A percentile compares a stretch with the other conserved stretches of the same genome.
Evolutionary conservation across 768 basidiomycete species (phyloP).

Genomic region (Harrya chromipes): DNA sequence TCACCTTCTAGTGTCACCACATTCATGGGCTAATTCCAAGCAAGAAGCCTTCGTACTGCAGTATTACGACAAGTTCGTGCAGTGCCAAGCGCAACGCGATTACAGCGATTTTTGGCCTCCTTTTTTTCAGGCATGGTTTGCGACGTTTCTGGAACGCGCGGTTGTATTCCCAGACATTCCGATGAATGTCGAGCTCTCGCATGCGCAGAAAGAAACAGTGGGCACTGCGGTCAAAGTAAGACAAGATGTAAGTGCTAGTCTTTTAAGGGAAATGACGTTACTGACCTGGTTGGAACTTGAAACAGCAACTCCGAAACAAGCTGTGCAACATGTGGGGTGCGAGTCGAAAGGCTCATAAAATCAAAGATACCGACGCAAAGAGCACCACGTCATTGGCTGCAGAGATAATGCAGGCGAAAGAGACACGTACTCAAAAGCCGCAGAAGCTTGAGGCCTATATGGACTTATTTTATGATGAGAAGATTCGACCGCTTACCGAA

Average conservation of each 20-base stretch:
- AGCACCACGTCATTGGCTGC: neutral
- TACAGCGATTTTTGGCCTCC: too few species aligned
- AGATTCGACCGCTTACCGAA: neutral
- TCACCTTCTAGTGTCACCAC: too few species aligned
- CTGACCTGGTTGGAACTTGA: neutral
- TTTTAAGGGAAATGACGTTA: neutral
- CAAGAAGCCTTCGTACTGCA: too few species aligned
- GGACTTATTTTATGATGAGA: neutral
- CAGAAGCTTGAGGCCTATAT: neutral
- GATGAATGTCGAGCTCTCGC: too few species aligned
- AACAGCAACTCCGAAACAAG: slow-evolving; percentile 5
- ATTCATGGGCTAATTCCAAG: too few species aligned
- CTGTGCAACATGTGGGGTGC: neutral
- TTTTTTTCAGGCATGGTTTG: too few species aligned
- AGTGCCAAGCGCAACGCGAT: too few species aligned
- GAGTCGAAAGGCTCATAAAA: neutral
- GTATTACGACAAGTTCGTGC: too few species aligned
- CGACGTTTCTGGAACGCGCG: too few species aligned
- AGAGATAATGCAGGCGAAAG: neutral
- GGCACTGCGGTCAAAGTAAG: too few species aligned
- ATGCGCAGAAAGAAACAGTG: too few species aligned
- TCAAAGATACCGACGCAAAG: neutral
- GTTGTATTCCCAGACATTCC: too few species aligned
- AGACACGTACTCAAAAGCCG: neutral
- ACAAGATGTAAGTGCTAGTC: neutral